These are phyloP conservation scores for Isatis lusitanica DNA, from an alignment of 441 rosid species.

Conservation along the genomic window DNA sequence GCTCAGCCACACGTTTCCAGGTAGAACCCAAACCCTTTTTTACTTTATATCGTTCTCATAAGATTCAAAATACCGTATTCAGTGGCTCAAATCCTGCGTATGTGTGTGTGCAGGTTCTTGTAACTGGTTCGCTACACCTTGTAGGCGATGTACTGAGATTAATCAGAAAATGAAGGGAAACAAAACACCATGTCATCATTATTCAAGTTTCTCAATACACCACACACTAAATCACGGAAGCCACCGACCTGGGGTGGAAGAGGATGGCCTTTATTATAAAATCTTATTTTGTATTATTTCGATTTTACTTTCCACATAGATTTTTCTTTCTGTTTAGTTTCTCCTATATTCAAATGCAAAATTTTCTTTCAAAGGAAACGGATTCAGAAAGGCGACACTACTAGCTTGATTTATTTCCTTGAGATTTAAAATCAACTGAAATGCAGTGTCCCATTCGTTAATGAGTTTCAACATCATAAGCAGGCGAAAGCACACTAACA, in stretches of 20 bases:
- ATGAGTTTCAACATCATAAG: not conserved
- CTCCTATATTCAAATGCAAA: not conserved
- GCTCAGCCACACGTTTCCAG: slow-evolving; percentile 61
- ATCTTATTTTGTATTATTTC: slow-evolving; percentile 12
- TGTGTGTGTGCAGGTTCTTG: slow-evolving; percentile 65
- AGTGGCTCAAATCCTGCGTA: not conserved
- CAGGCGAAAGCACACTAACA: not conserved
- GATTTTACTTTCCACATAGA: not conserved
- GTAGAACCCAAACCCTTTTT: slow-evolving; percentile 37
- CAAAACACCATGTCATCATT: not conserved
- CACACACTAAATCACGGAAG: slow-evolving; percentile 14
- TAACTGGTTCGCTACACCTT: slow-evolving; percentile 88
- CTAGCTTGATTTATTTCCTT: not conserved
- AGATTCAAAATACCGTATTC: not conserved
- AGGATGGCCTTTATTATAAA: not conserved
- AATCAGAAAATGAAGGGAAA: slow-evolving; percentile 59
- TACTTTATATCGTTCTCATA: not conserved
- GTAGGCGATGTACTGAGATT: slow-evolving; percentile 86
- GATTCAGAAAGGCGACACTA: not conserved
- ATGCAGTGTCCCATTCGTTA: not conserved
- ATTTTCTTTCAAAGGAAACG: not conserved
- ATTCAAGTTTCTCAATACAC: slow-evolving; percentile 4
- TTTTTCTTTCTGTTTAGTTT: not conserved
- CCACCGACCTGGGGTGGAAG: not conserved
- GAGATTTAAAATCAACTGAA: not conserved